Evolutionary conservation across 805 yeast species (phyloP), one percentile per base, ranked within the genome.

Genomic region (Hanseniaspora mollemarum): DNA sequence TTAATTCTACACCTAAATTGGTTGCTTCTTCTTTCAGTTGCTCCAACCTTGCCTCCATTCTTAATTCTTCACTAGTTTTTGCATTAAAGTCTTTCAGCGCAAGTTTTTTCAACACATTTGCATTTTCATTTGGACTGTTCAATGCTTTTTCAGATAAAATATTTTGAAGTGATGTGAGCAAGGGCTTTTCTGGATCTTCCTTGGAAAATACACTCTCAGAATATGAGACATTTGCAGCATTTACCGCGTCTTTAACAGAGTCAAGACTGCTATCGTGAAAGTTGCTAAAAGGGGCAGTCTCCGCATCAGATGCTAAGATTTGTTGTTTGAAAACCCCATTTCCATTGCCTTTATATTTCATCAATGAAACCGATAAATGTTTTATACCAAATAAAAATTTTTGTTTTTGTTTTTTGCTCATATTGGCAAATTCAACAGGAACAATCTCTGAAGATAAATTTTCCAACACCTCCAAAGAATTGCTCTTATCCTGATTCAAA

Each of bases 31-130:
- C 19, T n/a, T 35, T 41, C 19, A 22, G 26, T 18, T 32, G 41
- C 8, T 39, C 25, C 13, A 32, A 32, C 10, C 31, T 33, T 7
- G 43, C 31, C 32, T 51, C 53, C 45, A 39, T 51, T 39, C 48
- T 44, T 36, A 51, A 29, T 19, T 51, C 53, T 12, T 51, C 53
- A 39, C 53, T 51, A 9, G 53, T 51, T 28, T 42, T 51, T 9
- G 46, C 53, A 5, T 44, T 45, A 19, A 45, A 44, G 36, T 51
- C 46, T 44, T 46, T 51, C 3, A 51, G 29, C 2, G 42, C 36
- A 5, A 51, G 24, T 26, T 32, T 44, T 31, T 38, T 33, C 21
- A 51, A 21, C 15, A 44, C 39, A 24, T 45, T 25, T 25, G 41
- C 25, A 18, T 28, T 16, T 18, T 24, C 31, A 26, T 35, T 15